phyloP scores from a whole-genome alignment of 2,329 filamentous ascomycete genomes.

The Penicillium sp. region DNA sequence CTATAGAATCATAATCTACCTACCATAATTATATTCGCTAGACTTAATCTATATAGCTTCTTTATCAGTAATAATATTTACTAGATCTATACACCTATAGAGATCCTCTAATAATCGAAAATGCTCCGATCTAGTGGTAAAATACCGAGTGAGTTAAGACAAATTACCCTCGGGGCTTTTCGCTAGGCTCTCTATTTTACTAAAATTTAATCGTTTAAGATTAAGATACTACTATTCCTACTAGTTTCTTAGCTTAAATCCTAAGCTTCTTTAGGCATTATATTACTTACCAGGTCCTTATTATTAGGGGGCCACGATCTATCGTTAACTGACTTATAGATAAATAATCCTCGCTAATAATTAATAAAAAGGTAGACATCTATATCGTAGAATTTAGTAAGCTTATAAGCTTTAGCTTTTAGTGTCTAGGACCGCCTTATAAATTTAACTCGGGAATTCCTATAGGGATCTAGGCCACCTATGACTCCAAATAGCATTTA shows the following conservation, averaged over 20 bases:
- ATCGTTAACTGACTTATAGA: conserved; percentile 2
- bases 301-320: neutral
- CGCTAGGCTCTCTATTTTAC: neutral
- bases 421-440: neutral
- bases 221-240: neutral
- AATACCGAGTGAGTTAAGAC: neutral
- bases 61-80: neutral
- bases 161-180: neutral
- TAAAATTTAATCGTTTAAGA: neutral
- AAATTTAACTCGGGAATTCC: neutral
- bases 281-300: neutral
- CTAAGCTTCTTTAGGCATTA: neutral
- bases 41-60: neutral
- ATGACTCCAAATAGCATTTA: neutral
- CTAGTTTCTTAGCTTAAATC: neutral
- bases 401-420: neutral
- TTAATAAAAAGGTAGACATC: conserved; percentile 1
- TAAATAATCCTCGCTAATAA: neutral
- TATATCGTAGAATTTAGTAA: neutral
- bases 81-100: neutral
- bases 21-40: neutral
- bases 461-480: neutral
- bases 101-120: neutral
- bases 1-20: too few species aligned
- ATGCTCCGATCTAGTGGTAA: neutral